phyloP scores from a whole-genome alignment of 768 basidiomycete genomes.

The Dacryopinax spathularia region DNA sequence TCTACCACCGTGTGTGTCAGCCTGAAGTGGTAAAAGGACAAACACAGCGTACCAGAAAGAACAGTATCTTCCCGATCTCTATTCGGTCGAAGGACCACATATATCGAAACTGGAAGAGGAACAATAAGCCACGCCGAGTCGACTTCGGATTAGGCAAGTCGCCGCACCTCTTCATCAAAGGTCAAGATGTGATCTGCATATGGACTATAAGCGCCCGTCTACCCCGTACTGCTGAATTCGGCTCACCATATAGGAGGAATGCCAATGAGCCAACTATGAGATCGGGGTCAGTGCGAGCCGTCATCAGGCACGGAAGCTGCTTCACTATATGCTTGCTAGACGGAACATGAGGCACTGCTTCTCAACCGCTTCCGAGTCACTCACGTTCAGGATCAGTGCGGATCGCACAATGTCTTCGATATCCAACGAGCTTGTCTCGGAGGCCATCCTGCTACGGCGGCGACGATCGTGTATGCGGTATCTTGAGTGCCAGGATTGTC shows the following conservation, averaged over 20 bases:
- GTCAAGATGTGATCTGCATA: not conserved
- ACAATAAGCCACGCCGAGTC: not conserved
- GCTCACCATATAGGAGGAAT: slow-evolving; percentile 1
- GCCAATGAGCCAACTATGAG: not conserved
- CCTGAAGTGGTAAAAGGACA: not conserved
- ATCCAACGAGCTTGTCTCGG: not conserved
- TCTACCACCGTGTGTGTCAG: not conserved
- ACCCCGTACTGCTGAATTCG: too few relatives aligned
- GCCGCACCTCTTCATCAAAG: not conserved
- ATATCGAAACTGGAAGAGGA: not conserved
- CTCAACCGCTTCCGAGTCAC: not conserved
- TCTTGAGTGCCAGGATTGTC: not conserved
- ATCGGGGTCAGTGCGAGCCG: not conserved
- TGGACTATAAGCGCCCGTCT: not conserved
- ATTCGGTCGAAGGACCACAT: slow-evolving; percentile 1
- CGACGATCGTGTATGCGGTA: not conserved
- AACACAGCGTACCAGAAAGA: not conserved
- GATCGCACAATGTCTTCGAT: not conserved
- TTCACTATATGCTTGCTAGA: not conserved
- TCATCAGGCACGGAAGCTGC: not conserved
- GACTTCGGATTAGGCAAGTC: too few relatives aligned
- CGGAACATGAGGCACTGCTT: slow-evolving; percentile 1
- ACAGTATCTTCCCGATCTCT: not conserved
- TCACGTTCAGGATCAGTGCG: not conserved
- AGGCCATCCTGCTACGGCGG: not conserved